Evolutionary conservation across 2,329 filamentous ascomycete species (phyloP), one percentile per base, ranked within the genome.

Genomic region (Cordyceps cicadae): DNA sequence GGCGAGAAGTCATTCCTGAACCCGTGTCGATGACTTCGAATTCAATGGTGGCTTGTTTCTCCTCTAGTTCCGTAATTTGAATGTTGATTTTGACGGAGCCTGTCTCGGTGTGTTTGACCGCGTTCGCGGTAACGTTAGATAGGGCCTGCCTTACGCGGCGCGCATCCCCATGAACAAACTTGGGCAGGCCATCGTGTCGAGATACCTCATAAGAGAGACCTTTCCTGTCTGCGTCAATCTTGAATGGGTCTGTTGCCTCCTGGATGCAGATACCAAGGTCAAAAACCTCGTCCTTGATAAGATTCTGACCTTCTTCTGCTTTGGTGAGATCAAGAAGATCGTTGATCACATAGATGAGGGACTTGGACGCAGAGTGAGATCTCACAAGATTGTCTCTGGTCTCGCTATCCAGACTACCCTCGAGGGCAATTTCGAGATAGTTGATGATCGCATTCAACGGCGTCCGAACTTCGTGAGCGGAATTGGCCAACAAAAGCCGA

Each of bases 381-480:
- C 86, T 88, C 0, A 88, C 82, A 6, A 96, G 76, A 63, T 94
- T 95, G 5, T 96, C 92, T 21, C 92, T 80, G 0, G 90, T 96
- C 69, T 96, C 92, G 17, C 84, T 77, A 64, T 96, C 92, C 3
- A 96, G 76, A 0, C 79, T 76, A 0, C 91, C 90, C 73, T 96
- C 92, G 1, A 96, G 75, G 0, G 92, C 92, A 64, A 96, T 96
- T 67, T 96, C 92, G 1, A 96, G 81, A 66, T 95, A 96, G 67
- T 96, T 96, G 73, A 96, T 95, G 68, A 96, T 96, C 17, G 92
- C 92, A 68, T 96, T 96, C 2, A 96, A 76, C 0, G 92, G 92
- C 0, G 92, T 96, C 54, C 92, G 87, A 9, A 96, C 90, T 75
- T 96, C 92, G 65, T 96, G 92, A 0, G 92, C 92, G 0, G 91